Percentiles rank a stretch among this genome's conserved stretches.
Conservation (phyloP, 257 asterid genomes). For the Capsicum baccatum region DNA sequence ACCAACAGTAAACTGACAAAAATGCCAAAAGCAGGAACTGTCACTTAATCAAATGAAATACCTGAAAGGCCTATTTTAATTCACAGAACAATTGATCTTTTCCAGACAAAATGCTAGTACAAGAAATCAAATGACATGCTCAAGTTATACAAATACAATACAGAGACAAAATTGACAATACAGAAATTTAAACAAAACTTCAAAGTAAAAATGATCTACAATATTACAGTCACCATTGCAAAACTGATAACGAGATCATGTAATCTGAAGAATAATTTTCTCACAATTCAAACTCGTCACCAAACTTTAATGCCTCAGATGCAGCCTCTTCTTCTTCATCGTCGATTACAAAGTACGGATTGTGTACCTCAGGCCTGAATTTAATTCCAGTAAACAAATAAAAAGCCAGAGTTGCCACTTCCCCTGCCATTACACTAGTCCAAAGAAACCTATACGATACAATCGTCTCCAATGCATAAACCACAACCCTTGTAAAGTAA, state of each 20-base stretch:
- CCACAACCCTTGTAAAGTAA: conserved; percentile 88
- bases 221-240: neutral
- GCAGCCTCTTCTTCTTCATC: conserved; percentile 95
- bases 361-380: conserved; percentile 84
- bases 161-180: neutral
- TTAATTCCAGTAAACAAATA: conserved; percentile 73
- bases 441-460: conserved; percentile 79
- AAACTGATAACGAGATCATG: neutral
- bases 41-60: too few species aligned
- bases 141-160: neutral
- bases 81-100: neutral
- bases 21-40: too few species aligned
- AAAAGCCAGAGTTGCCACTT: conserved; percentile 76
- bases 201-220: conserved; percentile 2
- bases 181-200: neutral
- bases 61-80: conserved; percentile 21
- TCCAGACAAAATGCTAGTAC: neutral
- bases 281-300: conserved; percentile 86
- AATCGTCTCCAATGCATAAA: conserved; percentile 82
- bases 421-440: conserved; percentile 84
- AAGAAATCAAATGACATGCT: neutral
- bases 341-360: conserved; percentile 78
- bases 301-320: conserved; percentile 83
- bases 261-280: neutral
- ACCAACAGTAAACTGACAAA: too few species aligned